Base-by-base conservation (phyloP, 306 rosid species). In the Prosopis cineraria region DNA sequence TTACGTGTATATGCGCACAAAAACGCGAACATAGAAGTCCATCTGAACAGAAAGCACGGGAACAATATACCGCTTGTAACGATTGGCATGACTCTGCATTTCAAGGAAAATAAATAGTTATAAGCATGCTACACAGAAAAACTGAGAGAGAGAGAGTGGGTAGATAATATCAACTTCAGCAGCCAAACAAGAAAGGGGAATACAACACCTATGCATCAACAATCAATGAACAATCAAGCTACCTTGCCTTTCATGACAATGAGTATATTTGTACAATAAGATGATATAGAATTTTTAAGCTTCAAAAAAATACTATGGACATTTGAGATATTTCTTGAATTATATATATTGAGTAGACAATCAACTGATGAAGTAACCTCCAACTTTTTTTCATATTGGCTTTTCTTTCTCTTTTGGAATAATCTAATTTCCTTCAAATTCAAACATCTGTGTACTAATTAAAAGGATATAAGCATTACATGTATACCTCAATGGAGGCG, bases 51-150 rank as follows among this genome's bases (percentile, higher is more conserved):
- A 91, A 22, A 96, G 88, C 81, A 93, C 97, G 31, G 98, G 99
- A 89, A 96, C 94, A 59, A 96, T 91, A 83, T 96, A 93, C 64
- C 99, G 86, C 79, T 96, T 96, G 87, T 96, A 96, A n/a, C 98
- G 90, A 77, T 96, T 96, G 25, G 99, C 99, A 77, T 96, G 99
- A 68, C 98, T 91, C 99, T 96, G 89, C 91, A 90, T 71, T 64
- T n/a, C 68, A 86, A 33, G 69, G 45, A 78, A 68, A 83, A 56
- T 41, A 78, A 76, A 68, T 25, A 52, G 41, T 59, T 50, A 45
- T 31, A 30, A 52, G 39, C 19, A 41, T 22, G 48, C 10, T 36
- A 27, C 67, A 11, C 4, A 19, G 19, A 31, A 19, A n/a, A n/a
- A n/a, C n/a, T n/a, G n/a, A n/a, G n/a, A n/a, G 43, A 10, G 13